phyloP scores from a whole-genome alignment of 2,329 filamentous ascomycete genomes.

The Talaromyces albobiverticillius region DNA sequence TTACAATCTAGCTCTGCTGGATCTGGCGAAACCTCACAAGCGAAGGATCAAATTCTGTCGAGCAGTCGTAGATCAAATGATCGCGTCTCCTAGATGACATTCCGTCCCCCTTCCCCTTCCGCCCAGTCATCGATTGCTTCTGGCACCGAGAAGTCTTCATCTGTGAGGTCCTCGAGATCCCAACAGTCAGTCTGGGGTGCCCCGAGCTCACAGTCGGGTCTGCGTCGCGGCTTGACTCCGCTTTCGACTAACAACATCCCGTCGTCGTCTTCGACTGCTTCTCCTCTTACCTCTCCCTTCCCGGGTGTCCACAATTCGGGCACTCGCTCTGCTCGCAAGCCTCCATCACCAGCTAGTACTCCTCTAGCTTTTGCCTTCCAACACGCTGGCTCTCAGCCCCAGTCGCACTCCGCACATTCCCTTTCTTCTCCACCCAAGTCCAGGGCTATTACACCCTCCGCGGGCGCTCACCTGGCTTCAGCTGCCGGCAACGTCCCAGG shows the following conservation, averaged over 20 bases:
- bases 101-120: slow-evolving; percentile 52
- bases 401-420: slow-evolving; percentile 48
- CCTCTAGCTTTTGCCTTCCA: slow-evolving; percentile 55
- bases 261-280: slow-evolving; percentile 46
- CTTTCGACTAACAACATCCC: slow-evolving; percentile 54
- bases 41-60: slow-evolving; percentile 18
- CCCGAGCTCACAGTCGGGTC: slow-evolving; percentile 52
- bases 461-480: slow-evolving; percentile 56
- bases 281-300: slow-evolving; percentile 52
- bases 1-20: slow-evolving; percentile 12
- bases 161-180: slow-evolving; percentile 41
- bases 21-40: slow-evolving; percentile 5
- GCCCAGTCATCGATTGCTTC: slow-evolving; percentile 52
- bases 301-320: slow-evolving; percentile 52
- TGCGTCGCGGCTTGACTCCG: slow-evolving; percentile 57
- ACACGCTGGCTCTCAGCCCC: slow-evolving; percentile 55
- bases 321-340: slow-evolving; percentile 51
- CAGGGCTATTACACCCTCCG: slow-evolving; percentile 54
- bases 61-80: slow-evolving; percentile 46
- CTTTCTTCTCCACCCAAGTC: slow-evolving; percentile 55
- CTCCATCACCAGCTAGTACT: slow-evolving; percentile 54
- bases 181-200: slow-evolving; percentile 59
- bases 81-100: slow-evolving; percentile 56
- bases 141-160: slow-evolving; percentile 48
- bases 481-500: slow-evolving; percentile 52